phyloP scores from a whole-genome alignment of 441 rosid species.

The Theobroma grandiflorum region DNA sequence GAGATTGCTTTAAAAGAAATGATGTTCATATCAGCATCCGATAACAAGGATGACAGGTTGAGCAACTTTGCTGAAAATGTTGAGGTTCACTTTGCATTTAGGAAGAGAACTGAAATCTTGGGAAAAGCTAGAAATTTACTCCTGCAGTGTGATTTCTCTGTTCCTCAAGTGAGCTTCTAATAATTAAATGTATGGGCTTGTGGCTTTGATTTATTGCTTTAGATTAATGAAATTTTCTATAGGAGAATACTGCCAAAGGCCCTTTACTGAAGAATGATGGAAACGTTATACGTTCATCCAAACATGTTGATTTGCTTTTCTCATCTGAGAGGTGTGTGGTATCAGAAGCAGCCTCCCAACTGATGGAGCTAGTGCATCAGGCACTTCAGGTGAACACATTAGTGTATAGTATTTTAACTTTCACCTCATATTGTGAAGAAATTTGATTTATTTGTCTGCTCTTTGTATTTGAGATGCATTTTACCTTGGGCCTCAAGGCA shows the following conservation, averaged over 20 bases:
- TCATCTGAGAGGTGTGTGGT: slow-evolving; percentile 85
- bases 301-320: slow-evolving; percentile 78
- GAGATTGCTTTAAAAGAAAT: slow-evolving; percentile 73
- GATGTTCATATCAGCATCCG: slow-evolving; percentile 74
- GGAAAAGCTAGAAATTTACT: slow-evolving; percentile 88
- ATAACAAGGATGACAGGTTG: slow-evolving; percentile 69
- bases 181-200: slow-evolving; percentile 19
- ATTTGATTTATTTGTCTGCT: neutral
- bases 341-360: slow-evolving; percentile 84
- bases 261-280: slow-evolving; percentile 40
- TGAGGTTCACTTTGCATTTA: slow-evolving; percentile 95
- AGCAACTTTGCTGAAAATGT: slow-evolving; percentile 89
- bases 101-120: slow-evolving; percentile 84
- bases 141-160: slow-evolving; percentile 75
- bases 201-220: slow-evolving; percentile 23
- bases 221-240: slow-evolving; percentile 36
- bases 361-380: slow-evolving; percentile 84
- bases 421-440: neutral
- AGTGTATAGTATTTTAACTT: neutral
- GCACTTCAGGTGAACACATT: slow-evolving; percentile 67
- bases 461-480: neutral
- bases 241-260: slow-evolving; percentile 62
- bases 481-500: no score
- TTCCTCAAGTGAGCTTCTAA: slow-evolving; percentile 68
- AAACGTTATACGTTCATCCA: slow-evolving; percentile 47